Evolutionary conservation across 106 monocot genomes (phyloP).

Genomic region (Iris macrosiphon): DNA sequence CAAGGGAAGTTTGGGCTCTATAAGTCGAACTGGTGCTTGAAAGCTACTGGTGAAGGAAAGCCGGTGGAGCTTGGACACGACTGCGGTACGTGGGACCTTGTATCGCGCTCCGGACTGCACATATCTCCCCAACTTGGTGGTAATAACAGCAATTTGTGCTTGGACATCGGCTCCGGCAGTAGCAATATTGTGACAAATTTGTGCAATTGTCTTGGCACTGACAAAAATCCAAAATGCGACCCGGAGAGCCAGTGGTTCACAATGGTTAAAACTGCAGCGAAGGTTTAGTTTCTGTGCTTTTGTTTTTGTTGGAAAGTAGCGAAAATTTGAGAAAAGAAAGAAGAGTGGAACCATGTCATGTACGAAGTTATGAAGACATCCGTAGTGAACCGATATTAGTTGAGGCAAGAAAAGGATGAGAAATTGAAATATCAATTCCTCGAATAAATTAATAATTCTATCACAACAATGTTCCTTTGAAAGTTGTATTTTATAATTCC

Average conservation of each 20-base stretch:
- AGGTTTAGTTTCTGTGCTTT: not conserved
- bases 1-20: not conserved
- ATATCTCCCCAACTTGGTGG: not conserved
- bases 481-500: too few species aligned
- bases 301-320: not conserved
- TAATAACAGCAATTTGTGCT: not conserved
- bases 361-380: too few species aligned
- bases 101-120: constrained; percentile 17
- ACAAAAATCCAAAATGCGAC: constrained; percentile 9
- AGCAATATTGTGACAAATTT: not conserved
- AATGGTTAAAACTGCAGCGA: constrained; percentile 2
- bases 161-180: constrained; percentile 9
- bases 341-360: too few species aligned
- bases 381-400: too few species aligned
- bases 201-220: constrained; percentile 4
- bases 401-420: too few species aligned
- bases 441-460: too few species aligned
- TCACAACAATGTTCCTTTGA: too few species aligned
- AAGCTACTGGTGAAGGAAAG: not conserved
- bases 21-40: not conserved
- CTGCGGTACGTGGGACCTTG: constrained; percentile 10
- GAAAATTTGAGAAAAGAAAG: too few species aligned
- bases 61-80: not conserved
- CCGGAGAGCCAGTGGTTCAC: constrained; percentile 20
- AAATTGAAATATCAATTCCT: too few species aligned